These are phyloP conservation scores for Parmelia sp. DNA, from an alignment of 495 filamentous ascomycete genomes.

Conservation along the genomic window DNA sequence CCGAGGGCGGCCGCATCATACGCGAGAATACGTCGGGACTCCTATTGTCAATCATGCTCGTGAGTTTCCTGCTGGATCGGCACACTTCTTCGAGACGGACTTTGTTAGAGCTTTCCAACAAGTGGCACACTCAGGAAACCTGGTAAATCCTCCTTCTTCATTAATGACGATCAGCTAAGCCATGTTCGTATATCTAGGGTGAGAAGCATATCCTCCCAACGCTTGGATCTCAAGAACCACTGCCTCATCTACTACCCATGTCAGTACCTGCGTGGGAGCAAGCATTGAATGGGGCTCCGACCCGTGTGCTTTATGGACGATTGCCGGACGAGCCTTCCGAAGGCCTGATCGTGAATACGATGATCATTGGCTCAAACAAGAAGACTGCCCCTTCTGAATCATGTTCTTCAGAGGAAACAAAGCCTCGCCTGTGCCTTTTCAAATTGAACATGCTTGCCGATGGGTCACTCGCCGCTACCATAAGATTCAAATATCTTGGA, in stretches of 20 bases:
- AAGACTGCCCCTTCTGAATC: neutral
- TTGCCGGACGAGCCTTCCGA: conserved; percentile 5
- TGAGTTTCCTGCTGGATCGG: conserved; percentile 29
- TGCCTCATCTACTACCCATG: conserved; percentile 12
- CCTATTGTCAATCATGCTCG: conserved; percentile 5
- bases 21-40: neutral
- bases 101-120: conserved; percentile 35
- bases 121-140: neutral
- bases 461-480: neutral
- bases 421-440: conserved; percentile 7
- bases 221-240: conserved; percentile 13
- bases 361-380: no score
- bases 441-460: conserved; percentile 8
- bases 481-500: neutral
- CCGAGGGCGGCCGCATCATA: conserved; percentile 13
- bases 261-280: neutral
- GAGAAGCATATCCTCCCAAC: neutral
- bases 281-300: neutral
- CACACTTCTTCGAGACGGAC: conserved; percentile 37
- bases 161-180: neutral
- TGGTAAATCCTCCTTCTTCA: neutral
- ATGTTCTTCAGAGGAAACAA: neutral
- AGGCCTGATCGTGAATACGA: conserved; percentile 2
- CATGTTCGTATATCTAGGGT: neutral
- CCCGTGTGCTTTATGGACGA: conserved; percentile 9